These are phyloP conservation scores for Antitrichia curtipendula DNA, from an alignment of 225 moss, liverwort and hornwort genomes.

Conservation along the genomic window DNA sequence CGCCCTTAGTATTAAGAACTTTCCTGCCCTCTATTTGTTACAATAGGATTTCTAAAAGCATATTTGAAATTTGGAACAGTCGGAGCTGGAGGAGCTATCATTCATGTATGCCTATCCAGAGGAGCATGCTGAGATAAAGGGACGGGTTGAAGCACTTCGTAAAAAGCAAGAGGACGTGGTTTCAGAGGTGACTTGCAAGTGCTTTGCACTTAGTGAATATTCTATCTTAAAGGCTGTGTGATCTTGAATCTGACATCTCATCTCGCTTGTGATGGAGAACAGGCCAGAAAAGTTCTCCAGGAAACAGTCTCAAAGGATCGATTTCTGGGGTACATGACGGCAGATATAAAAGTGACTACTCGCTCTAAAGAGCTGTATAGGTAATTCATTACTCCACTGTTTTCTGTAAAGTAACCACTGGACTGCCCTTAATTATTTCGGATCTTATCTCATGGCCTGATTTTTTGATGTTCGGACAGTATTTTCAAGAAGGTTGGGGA, in stretches of 20 bases:
- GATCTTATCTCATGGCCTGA: not conserved
- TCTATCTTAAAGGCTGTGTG: not conserved
- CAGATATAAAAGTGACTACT: conserved; percentile 72
- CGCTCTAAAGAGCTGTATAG: conserved; percentile 87
- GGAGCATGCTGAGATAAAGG: conserved; percentile 62
- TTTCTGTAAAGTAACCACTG: not conserved
- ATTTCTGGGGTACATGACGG: conserved; percentile 83
- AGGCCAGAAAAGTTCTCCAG: conserved; percentile 76
- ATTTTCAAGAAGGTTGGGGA: conserved; percentile 78
- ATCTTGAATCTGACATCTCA: not conserved
- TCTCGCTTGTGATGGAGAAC: not conserved
- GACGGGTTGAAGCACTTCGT: conserved; percentile 42
- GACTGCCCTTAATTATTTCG: not conserved
- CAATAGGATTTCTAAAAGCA: not conserved
- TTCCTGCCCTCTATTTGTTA: not conserved
- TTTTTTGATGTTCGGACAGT: conserved; percentile 29
- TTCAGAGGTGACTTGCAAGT: conserved; percentile 46
- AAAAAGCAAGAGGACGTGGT: conserved; percentile 92
- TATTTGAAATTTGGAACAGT: conserved; percentile 36
- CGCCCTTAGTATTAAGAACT: not conserved
- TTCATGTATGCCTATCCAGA: conserved; percentile 85
- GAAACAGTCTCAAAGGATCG: conserved; percentile 78
- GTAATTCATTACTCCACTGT: conserved; percentile 5
- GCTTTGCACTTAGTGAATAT: not conserved
- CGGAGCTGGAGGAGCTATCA: conserved; percentile 91